Percentiles rank a stretch among this genome's conserved stretches.
These are phyloP conservation scores for Crepidotus sp. DNA, from an alignment of 1,284 basidiomycete species.

Conservation along the genomic window DNA sequence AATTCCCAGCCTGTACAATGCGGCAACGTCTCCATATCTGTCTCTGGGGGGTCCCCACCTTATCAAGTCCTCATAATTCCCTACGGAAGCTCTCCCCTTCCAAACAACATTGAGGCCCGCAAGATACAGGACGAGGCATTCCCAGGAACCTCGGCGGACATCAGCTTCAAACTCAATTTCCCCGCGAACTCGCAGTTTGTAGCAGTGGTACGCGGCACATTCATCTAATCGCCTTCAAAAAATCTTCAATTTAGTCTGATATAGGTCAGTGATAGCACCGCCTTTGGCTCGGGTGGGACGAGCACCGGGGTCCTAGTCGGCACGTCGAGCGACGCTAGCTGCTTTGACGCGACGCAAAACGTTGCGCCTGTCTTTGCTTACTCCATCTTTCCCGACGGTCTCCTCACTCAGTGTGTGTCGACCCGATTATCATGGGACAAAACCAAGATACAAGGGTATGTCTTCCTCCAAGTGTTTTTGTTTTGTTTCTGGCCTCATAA, in stretches of 20 bases:
- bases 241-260: neutral
- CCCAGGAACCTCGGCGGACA: constrained; percentile 29
- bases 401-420: constrained; percentile 51
- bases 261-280: constrained; percentile 61
- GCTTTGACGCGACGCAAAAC: constrained; percentile 42
- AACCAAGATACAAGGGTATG: constrained; percentile 46
- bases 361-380: constrained; percentile 52
- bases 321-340: constrained; percentile 45
- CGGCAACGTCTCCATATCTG: constrained; percentile 44
- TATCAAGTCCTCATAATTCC: constrained; percentile 61
- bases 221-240: neutral
- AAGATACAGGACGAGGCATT: constrained; percentile 52
- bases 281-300: constrained; percentile 69
- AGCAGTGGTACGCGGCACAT: constrained; percentile 53
- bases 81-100: constrained; percentile 50
- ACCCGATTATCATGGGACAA: constrained; percentile 45
- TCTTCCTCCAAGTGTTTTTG: neutral
- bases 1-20: constrained; percentile 53
- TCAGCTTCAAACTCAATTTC: constrained; percentile 54
- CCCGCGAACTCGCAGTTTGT: constrained; percentile 65
- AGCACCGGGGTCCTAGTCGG: constrained; percentile 52
- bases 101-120: constrained; percentile 55
- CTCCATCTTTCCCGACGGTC: constrained; percentile 49
- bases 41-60: constrained; percentile 53
- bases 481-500: constrained; percentile 3